Base-by-base conservation (phyloP, 805 yeast genomes). In the Candida arabinofermentans region DNA sequence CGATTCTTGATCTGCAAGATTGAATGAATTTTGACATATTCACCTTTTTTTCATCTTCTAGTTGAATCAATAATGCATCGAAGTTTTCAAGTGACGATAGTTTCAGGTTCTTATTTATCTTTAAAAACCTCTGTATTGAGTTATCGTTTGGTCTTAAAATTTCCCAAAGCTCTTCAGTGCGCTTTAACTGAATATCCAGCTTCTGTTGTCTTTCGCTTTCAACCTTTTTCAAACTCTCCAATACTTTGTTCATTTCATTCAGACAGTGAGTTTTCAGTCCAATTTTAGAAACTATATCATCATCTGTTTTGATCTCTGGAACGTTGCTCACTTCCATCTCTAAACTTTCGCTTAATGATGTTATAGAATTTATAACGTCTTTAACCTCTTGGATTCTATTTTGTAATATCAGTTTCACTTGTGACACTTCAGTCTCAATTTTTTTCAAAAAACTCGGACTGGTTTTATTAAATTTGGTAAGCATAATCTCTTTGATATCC, bases 1-100 rank as follows among this genome's bases (percentile, higher is more conserved):
- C 71, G 9, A 90, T 82, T 42, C 77, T 76, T 2, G 55, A 53
- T 58, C 91, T 71, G 2, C 84, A 69, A 35, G 79, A 84, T 5
- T 66, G 55, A 10, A 90, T 83, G 45, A 90, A 81, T 17, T 77
- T 76, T 39, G 84, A 81, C 17, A 90, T 77, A 49, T 75, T 75
- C 42, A 77, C 72, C 23, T 79, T 73, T 50, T 91, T 79, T 60
- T 79, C 76, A 22, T 67, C 62, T 36, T 74, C 71, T 22, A 90
- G 67, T 41, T 85, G 70, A 14, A 69, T 68, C 39, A 83, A 57
- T 50, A 88, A 89, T 22, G 50, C 47, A 39, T 75, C 71, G 45
- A 81, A 76, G 19, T 74, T 75, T 14, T 61, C 51, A n/a, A 86
- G 48, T 2, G 78, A 70, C 1, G 53, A 38, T 21, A 66, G 64